These are phyloP conservation scores for Podospora comata DNA, from an alignment of 495 filamentous ascomycete genomes.

Conservation along the genomic window DNA sequence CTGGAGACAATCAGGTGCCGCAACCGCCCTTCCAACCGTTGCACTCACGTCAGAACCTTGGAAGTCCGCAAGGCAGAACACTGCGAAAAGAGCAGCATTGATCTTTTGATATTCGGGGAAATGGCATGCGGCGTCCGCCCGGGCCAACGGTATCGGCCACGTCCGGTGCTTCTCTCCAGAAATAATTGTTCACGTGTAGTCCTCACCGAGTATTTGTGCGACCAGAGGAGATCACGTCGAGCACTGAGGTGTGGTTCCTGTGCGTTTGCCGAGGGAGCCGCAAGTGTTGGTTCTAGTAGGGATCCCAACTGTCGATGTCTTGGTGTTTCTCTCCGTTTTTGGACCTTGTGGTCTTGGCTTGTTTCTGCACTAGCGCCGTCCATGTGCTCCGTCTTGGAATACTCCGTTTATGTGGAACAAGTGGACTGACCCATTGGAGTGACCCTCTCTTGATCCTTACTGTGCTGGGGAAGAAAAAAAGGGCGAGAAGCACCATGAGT, in stretches of 20 bases:
- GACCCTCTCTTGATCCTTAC: neutral
- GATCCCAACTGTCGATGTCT: neutral
- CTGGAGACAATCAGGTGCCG: neutral
- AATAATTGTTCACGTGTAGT: neutral
- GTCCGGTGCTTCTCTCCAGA: neutral
- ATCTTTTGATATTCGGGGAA: neutral
- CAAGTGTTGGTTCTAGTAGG: neutral
- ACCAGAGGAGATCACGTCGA: neutral
- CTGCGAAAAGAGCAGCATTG: neutral
- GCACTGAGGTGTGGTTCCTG: neutral
- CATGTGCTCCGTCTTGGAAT: neutral
- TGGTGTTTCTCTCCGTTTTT: neutral
- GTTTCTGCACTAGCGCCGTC: neutral
- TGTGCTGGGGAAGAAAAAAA: neutral
- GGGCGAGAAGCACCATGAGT: neutral
- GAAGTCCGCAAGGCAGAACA: neutral
- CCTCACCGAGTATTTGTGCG: neutral
- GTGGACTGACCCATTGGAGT: neutral
- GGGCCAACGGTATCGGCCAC: neutral
- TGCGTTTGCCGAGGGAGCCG: neutral
- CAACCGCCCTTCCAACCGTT: neutral
- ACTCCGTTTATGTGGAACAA: neutral
- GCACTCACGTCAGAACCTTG: neutral
- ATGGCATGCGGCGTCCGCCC: neutral
- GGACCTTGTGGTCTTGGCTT: neutral